Conservation (phyloP, 768 basidiomycete species). For the Naematelia encephala region DNA sequence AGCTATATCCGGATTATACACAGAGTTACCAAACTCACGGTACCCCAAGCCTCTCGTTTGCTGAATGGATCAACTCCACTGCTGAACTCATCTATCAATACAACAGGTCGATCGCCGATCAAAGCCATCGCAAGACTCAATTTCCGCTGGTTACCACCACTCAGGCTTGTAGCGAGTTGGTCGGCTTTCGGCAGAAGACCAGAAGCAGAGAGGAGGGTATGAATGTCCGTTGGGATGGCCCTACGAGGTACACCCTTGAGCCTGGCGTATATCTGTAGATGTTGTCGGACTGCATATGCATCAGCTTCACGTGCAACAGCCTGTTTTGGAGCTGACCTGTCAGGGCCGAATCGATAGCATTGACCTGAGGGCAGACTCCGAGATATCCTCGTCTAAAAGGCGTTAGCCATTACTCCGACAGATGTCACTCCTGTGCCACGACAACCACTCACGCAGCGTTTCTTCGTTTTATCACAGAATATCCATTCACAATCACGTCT, state of each 20-base stretch:
- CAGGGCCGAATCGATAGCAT: conserved; percentile 72
- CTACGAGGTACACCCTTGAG: conserved; percentile 65
- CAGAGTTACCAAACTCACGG: conserved; percentile 56
- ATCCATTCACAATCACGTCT: conserved; percentile 65
- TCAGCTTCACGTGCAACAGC: not conserved
- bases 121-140: conserved; percentile 71
- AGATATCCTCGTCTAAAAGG: conserved; percentile 55
- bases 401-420: no score
- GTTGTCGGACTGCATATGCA: conserved; percentile 59
- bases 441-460: conserved; percentile 58
- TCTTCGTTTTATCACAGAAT: conserved; percentile 65
- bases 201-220: conserved; percentile 61
- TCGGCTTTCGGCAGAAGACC: conserved; percentile 63
- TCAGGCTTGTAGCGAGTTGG: conserved; percentile 68
- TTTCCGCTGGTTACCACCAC: conserved; percentile 76
- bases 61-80: conserved; percentile 79
- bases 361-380: conserved; percentile 81
- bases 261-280: conserved; percentile 66
- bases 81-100: conserved; percentile 79
- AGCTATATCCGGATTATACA: conserved; percentile 54
- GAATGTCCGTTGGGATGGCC: conserved; percentile 59
- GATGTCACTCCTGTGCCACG: not conserved
- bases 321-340: conserved; percentile 52
- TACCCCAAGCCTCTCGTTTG: conserved; percentile 80
- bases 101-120: conserved; percentile 70